phyloP scores from a whole-genome alignment of 805 yeast genomes.

The Candida yuanshanica region DNA sequence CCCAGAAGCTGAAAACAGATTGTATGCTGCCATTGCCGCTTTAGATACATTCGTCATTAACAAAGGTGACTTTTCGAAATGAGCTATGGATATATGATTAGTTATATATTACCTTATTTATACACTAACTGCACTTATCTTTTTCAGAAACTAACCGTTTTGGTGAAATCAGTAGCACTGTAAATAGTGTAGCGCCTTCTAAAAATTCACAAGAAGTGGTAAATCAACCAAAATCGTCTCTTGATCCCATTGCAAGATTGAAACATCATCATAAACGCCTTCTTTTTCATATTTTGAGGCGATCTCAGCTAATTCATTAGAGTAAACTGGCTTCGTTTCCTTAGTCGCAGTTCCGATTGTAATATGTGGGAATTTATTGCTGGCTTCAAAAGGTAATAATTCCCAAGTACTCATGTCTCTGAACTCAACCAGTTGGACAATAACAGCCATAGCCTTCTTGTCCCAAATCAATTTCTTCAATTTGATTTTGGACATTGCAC shows the following conservation, averaged over 20 bases:
- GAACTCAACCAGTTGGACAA: constrained; percentile 31
- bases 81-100: too few relatives aligned
- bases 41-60: constrained; percentile 85
- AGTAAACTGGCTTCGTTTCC: constrained; percentile 43
- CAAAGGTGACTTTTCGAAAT: constrained; percentile 52
- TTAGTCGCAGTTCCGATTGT: constrained; percentile 59
- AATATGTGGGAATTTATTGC: constrained; percentile 54
- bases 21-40: constrained; percentile 94
- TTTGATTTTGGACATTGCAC: constrained; percentile 32
- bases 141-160: too few relatives aligned
- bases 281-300: constrained; percentile 7
- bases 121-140: not conserved
- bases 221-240: constrained; percentile 2
- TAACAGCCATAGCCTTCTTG: constrained; percentile 45
- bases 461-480: constrained; percentile 45
- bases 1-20: constrained; percentile 92
- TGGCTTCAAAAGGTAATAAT: constrained; percentile 24
- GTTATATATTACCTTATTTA: not conserved
- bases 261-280: constrained; percentile 8
- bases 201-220: constrained; percentile 17
- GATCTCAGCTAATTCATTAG: constrained; percentile 37
- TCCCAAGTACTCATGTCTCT: constrained; percentile 3
- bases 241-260: constrained; percentile 9
- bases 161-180: too few relatives aligned
- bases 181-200: not conserved